phyloP scores from a whole-genome alignment of 306 rosid genomes.

The Prunus padus region DNA sequence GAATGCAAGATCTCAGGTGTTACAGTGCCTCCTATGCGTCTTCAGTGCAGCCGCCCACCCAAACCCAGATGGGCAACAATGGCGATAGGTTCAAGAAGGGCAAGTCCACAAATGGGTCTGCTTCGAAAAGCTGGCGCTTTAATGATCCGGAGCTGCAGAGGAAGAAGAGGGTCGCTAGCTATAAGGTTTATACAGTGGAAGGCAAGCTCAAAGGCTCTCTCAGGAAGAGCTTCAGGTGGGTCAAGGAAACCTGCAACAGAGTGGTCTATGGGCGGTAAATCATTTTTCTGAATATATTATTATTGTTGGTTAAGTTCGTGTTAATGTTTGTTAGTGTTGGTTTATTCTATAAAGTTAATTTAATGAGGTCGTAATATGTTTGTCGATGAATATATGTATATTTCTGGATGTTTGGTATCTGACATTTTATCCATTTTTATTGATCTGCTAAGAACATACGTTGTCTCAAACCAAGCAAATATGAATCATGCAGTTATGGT shows the following conservation, averaged over 20 bases:
- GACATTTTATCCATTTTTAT: not conserved
- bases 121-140: constrained; percentile 71
- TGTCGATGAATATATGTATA: constrained; percentile 3
- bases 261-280: constrained; percentile 71
- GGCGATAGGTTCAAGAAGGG: constrained; percentile 67
- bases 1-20: constrained; percentile 76
- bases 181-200: constrained; percentile 82
- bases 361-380: not conserved
- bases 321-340: not conserved
- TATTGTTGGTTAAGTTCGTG: constrained; percentile 5
- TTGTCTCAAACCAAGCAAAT: not conserved
- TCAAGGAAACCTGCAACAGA: constrained; percentile 71
- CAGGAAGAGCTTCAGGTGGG: constrained; percentile 82
- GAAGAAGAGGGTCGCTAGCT: constrained; percentile 90
- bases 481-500: not conserved
- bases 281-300: not conserved
- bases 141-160: constrained; percentile 89
- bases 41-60: constrained; percentile 48
- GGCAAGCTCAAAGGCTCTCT: constrained; percentile 85
- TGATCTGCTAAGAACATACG: not conserved
- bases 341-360: too few species aligned
- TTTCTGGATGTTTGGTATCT: not conserved
- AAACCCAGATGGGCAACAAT: constrained; percentile 43
- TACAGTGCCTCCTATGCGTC: constrained; percentile 87
- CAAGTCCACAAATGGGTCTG: constrained; percentile 59